These are phyloP conservation scores for Podospora pseudopauciseta DNA, from an alignment of 495 filamentous ascomycete species.

Conservation along the genomic window DNA sequence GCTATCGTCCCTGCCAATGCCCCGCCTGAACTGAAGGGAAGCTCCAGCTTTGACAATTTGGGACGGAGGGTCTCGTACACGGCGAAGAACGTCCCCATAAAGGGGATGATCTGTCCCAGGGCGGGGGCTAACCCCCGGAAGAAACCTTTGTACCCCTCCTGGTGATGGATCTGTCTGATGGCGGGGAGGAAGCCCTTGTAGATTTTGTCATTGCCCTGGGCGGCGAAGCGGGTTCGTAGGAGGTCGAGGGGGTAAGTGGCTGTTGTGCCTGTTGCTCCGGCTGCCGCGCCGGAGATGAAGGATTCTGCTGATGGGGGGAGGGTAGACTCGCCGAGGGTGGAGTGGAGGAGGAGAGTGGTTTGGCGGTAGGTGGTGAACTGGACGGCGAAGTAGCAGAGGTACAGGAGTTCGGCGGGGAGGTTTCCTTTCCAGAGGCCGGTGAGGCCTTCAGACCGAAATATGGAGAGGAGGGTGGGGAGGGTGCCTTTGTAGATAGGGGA, in stretches of 20 bases:
- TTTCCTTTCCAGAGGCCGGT: conserved; percentile 97
- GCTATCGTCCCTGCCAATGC: conserved; percentile 77
- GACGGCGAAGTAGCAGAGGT: conserved; percentile 79
- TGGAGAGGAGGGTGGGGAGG: conserved; percentile 67
- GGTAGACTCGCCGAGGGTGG: conserved; percentile 32
- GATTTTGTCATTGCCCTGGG: conserved; percentile 79
- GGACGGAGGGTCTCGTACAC: conserved; percentile 72
- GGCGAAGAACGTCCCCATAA: conserved; percentile 95
- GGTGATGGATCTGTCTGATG: conserved; percentile 63
- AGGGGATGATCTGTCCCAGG: conserved; percentile 82
- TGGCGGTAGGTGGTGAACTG: conserved; percentile 91
- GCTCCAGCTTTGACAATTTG: conserved; percentile 47
- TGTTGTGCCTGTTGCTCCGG: conserved; percentile 76
- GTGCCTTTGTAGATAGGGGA: conserved; percentile 79
- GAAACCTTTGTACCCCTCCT: conserved; percentile 75
- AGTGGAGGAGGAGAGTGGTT: conserved; percentile 57
- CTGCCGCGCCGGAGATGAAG: conserved; percentile 77
- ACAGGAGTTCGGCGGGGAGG: conserved; percentile 88
- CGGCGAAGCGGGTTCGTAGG: conserved; percentile 90
- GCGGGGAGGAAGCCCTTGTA: conserved; percentile 67
- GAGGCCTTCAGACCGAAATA: conserved; percentile 74
- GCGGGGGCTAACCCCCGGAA: conserved; percentile 81
- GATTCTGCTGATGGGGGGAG: conserved; percentile 54
- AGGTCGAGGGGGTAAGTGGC: conserved; percentile 91
- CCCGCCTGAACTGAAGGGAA: conserved; percentile 74